A percentile compares a stretch with the other conserved stretches of the same genome.
phyloP scores from a whole-genome alignment of 768 basidiomycete genomes.

The Ramaria sp. region DNA sequence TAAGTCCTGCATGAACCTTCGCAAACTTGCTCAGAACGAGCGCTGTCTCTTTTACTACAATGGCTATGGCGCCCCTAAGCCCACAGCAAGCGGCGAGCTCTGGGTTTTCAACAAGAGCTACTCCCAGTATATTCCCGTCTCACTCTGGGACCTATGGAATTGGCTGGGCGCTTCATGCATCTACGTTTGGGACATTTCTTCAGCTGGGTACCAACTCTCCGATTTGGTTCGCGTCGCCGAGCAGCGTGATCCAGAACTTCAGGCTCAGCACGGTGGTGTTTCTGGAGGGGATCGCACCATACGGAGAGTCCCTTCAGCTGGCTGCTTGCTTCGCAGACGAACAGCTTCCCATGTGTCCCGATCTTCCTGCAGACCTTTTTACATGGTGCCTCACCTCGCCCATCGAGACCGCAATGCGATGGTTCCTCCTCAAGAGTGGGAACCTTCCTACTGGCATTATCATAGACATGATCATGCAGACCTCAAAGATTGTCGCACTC shows the following conservation, averaged over 20 bases:
- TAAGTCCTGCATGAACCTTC: constrained; percentile 71
- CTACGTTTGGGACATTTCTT: constrained; percentile 98
- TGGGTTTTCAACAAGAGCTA: constrained; percentile 99
- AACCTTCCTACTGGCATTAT: constrained; percentile 72
- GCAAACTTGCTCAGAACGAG: constrained; percentile 87
- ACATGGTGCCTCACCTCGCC: constrained; percentile 97
- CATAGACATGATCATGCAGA: constrained; percentile 92
- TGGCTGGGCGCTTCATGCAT: constrained; percentile 95
- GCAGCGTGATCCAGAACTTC: constrained; percentile 58
- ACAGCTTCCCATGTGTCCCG: constrained; percentile 87
- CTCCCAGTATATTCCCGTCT: constrained; percentile 97
- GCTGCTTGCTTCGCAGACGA: constrained; percentile 91
- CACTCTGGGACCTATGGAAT: constrained; percentile 82
- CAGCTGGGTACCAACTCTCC: constrained; percentile 85
- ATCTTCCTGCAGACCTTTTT: constrained; percentile 94
- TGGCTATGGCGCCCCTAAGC: constrained; percentile 95
- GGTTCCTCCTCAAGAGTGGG: constrained; percentile 81
- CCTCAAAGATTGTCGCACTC: constrained; percentile 91
- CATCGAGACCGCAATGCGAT: constrained; percentile 93
- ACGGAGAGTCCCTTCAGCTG: constrained; percentile 84
- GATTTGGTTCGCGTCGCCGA: constrained; percentile 82
- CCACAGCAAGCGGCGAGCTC: constrained; percentile 88
- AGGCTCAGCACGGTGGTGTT: constrained; percentile 34
- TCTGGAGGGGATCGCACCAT: constrained; percentile 53
- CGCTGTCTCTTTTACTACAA: constrained; percentile 96